Base-by-base conservation (phyloP, 139 green algal species). In the Monoraphidium neglectum region DNA sequence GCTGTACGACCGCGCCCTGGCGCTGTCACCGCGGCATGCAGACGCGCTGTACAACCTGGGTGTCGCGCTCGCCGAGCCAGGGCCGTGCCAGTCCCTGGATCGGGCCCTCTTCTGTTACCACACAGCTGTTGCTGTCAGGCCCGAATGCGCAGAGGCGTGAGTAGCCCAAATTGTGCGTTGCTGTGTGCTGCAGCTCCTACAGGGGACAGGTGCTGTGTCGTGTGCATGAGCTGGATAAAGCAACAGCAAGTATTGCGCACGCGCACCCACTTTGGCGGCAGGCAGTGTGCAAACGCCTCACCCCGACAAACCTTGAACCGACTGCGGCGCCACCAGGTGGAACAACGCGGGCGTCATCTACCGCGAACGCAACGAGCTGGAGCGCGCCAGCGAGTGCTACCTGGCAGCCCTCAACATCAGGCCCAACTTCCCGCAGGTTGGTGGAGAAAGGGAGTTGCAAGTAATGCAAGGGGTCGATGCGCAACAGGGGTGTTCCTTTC, bases 21-120 rank as follows among this genome's bases (percentile, higher is more conserved):
- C 82, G 3, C 74, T 90, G 35, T 73, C 86, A 57, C 88, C 92
- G 1, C 68, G 77, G 24, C 88, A 97, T 53, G 77, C 89, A 0
- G 90, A 98, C 10, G 94, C 95, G 2, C 78, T 98, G 53, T 99
- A 99, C 91, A 98, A 98, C 84, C 84, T 99, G 43, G 96, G 92
- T 0, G 93, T 98, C 13, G 91, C 89, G 12, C 90, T 85, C 47
- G 88, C 73, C 10, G 93, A 97, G 77, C 61, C 78, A 46, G 71
- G 65, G 18, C 71, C 54, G 4, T 77, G 72, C 1, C 59, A 76
- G 0, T 33, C 60, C 15, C 16, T 21, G n/a, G 72, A 84, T 61
- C 85, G 84, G 53, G 95, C 96, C 15, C 87, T 97, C 16, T 95
- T 97, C 81, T 92, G 94, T 79, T 99, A 99, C 65, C 87, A 98